Evolutionary conservation across 768 basidiomycete genomes (phyloP), one percentile per base, ranked within the genome.

Genomic region (Kwoniella dejecticola): DNA sequence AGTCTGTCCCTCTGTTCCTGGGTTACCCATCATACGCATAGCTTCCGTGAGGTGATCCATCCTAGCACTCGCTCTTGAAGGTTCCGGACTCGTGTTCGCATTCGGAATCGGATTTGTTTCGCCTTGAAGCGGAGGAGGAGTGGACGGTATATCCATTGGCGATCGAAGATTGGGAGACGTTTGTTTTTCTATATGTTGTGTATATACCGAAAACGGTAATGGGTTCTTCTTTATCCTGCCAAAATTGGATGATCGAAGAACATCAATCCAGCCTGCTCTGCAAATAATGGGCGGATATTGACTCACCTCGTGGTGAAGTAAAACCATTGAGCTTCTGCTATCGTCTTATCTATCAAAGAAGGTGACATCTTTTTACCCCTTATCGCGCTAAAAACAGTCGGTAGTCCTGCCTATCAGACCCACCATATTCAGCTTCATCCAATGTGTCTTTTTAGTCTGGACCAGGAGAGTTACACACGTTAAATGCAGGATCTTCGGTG

Each of bases 251-350:
- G 54, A 42, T 38, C n/a, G 38, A 56, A 31, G 26, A n/a, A n/a
- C n/a, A n/a, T n/a, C n/a, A n/a, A n/a, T n/a, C n/a, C n/a, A n/a
- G n/a, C n/a, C n/a, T 19, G 45, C 13, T 52, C 50, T 42, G 58
- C 26, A 12, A 15, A 49, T 21, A n/a, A 38, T 17, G 12, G 21
- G 38, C 4, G 15, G 33, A 31, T 12, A 7, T 24, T 10, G 19
- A 45, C 64, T 60, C 38, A 67, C 69, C 62, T 42, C 11, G 52
- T 42, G 26, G 52, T 68, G 36, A 65, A 72, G 50, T 72, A 72
- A 54, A 67, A 72, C 71, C 71, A 72, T 42, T 72, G 71, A 36
- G 71, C 68, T 42, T 69, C 48, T 13, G 57, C 66, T 7, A 72
- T 69, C 36, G 67, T 65, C 54, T 70, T 66, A 50, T 72, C 71